These are phyloP conservation scores for Schizochytrium sp. DNA, from an alignment of 108 stramenopile genomes.

Conservation along the genomic window DNA sequence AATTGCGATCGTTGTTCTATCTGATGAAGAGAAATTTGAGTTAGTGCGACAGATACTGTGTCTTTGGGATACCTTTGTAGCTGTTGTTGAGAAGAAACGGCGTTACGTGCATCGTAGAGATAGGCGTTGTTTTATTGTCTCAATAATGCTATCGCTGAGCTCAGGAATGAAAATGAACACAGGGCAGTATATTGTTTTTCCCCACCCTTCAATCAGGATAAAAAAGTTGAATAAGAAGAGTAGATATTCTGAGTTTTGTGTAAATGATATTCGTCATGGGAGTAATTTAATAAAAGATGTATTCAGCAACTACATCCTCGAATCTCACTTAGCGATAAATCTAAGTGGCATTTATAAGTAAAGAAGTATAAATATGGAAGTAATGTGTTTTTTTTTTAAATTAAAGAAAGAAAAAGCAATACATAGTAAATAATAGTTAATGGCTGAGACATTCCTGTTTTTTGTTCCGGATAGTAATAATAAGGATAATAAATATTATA, in stretches of 20 bases:
- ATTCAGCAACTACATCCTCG: neutral
- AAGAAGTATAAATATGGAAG: no score
- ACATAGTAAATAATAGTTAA: no score
- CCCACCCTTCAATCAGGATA: neutral
- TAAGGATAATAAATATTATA: no score
- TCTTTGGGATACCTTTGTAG: neutral
- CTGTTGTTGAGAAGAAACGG: neutral
- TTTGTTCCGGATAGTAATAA: no score
- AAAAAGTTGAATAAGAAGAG: neutral
- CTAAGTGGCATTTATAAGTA: no score
- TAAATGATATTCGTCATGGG: neutral
- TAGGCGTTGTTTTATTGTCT: neutral
- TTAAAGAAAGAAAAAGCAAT: no score
- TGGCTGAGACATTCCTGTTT: no score
- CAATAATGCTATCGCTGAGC: neutral
- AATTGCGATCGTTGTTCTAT: neutral
- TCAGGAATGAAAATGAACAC: neutral
- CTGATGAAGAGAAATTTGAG: neutral
- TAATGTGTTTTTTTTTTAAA: no score
- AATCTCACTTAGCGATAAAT: neutral
- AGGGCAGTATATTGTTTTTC: neutral
- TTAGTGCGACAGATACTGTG: neutral
- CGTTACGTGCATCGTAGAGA: neutral
- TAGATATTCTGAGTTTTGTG: neutral
- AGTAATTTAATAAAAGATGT: neutral